Evolutionary conservation across 805 yeast species (phyloP), one percentile per base, ranked within the genome.

Genomic region (Komagataella kurtzmanii): DNA sequence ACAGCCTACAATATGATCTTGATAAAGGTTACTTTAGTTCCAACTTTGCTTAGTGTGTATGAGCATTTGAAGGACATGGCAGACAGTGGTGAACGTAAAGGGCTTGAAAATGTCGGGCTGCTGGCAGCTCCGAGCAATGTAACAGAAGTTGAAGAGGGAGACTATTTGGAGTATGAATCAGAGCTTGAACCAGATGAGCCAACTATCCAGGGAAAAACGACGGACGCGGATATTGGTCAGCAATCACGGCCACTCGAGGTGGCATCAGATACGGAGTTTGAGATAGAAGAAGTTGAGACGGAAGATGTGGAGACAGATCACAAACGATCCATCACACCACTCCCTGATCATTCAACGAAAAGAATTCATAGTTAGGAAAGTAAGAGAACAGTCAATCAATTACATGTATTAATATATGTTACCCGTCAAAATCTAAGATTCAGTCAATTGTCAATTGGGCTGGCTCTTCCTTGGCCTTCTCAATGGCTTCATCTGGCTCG

Each of bases 401-500:
- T 45, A 45, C 46, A 19, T 45, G 21, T 45, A 45, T 45, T 17
- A 17, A 45, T 45, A 45, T 19, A 45, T 45, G 21, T 12, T 17
- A 30, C 40, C 40, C 24, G 23, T n/a, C 21, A 40, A 24, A 45
- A 19, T 51, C 60, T 64, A 65, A 65, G 69, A 69, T 76, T 88
- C 87, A 72, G 89, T 70, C 66, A 85, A 77, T 79, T 84, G 89
- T 70, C 66, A 85, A 77, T 79, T 84, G 88, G 72, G 87, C 70
- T 69, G 89, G 40, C 19, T 65, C 67, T 50, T 66, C 70, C 61
- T 63, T 74, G 68, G 98, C 89, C 84, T 91, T 93, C 69, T 83
- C 89, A 73, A 93, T 88, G 69, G 77, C 81, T 78, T 90, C 98
- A 65, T 79, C 93, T 76, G 83, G 87, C 83, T 93, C 99, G 69